Evolutionary conservation across 208 protist species (phyloP).

Genomic region (Leishmania aethiopica): DNA sequence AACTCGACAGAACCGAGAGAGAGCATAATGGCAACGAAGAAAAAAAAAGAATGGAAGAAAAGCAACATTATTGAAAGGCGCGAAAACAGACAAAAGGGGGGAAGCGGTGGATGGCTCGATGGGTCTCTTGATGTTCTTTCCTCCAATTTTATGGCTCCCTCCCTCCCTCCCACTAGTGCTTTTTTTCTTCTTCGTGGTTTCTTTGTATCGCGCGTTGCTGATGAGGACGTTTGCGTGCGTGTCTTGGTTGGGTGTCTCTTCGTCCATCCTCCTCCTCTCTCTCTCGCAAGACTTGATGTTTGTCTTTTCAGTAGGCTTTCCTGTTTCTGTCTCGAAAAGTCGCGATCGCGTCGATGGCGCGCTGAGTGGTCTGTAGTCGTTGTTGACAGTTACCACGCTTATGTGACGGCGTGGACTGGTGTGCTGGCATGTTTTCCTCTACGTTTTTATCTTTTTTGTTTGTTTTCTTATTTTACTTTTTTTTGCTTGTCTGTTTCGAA

Average conservation of each 20-base stretch:
- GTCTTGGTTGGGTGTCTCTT: not conserved
- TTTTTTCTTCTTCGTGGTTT: not conserved
- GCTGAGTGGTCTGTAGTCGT: not conserved
- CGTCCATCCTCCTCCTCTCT: not conserved
- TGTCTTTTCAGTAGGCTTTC: not conserved
- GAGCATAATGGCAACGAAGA: not conserved
- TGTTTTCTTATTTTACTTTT: not conserved
- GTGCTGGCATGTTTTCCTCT: not conserved
- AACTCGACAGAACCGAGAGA: not conserved
- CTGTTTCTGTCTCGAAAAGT: not conserved
- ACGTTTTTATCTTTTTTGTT: not conserved
- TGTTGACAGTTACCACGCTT: not conserved
- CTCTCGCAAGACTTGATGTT: not conserved
- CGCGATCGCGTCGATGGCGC: not conserved
- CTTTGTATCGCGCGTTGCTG: not conserved
- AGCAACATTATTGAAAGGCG: not conserved
- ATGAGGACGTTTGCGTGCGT: not conserved
- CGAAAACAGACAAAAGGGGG: not conserved
- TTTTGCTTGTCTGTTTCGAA: conserved; percentile 1
- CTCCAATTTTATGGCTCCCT: not conserved
- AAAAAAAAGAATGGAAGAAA: not conserved
- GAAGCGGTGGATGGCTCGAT: not conserved
- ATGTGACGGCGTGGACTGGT: not conserved
- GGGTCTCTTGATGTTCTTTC: not conserved
- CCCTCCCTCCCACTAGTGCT: not conserved